phyloP scores from a whole-genome alignment of 2,329 filamentous ascomycete species.

The Botrytis galanthina region DNA sequence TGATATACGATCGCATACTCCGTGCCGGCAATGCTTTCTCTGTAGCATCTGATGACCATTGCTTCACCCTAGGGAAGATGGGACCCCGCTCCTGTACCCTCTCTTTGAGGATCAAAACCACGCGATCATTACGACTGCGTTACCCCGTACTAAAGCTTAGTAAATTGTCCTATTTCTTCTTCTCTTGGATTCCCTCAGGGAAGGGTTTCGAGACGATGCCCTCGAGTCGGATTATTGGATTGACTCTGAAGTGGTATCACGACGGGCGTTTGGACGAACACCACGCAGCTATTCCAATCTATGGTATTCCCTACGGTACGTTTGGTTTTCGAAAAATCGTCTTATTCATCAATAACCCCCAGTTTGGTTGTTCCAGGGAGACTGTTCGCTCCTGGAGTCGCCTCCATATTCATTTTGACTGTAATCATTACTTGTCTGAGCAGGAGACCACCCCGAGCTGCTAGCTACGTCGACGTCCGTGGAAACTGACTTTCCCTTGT shows the following conservation, averaged over 20 bases:
- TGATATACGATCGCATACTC: neutral
- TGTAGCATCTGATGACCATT: neutral
- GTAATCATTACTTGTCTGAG: constrained; percentile 4
- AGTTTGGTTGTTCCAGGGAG: neutral
- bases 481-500: constrained; percentile 19
- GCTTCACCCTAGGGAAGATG: neutral
- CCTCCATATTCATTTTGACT: constrained; percentile 15
- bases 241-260: neutral
- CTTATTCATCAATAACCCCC: neutral
- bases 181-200: neutral
- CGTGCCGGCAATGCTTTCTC: neutral
- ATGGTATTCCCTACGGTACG: neutral
- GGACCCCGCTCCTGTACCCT: neutral
- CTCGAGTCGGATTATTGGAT: neutral
- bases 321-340: neutral
- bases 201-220: neutral
- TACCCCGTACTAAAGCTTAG: neutral
- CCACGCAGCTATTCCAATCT: neutral
- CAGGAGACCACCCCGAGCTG: constrained; percentile 19
- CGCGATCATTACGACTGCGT: neutral
- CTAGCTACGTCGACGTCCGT: constrained; percentile 22
- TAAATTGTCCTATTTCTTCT: neutral
- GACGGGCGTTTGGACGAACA: neutral
- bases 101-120: neutral
- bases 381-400: constrained; percentile 9